Evolutionary conservation across 2,329 filamentous ascomycete genomes (phyloP).

Genomic region (Dothiorella sarmentorum): DNA sequence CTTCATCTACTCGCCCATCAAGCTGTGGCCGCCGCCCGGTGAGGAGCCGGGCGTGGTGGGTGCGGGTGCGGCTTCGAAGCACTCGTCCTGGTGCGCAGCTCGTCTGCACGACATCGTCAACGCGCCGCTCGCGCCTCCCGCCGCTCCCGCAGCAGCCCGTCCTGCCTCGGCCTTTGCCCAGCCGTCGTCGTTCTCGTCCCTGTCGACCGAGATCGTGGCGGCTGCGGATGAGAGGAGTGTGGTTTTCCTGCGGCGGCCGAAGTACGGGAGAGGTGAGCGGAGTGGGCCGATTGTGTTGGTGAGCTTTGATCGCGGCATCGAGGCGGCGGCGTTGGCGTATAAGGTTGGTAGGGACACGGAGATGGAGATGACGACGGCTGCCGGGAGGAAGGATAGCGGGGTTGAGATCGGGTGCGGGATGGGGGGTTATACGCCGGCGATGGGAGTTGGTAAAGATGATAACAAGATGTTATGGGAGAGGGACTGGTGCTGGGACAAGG

Average conservation of each 20-base stretch:
- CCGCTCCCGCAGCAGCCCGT: neutral
- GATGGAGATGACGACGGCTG: conserved; percentile 28
- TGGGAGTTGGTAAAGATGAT: neutral
- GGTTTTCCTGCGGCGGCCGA: conserved; percentile 33
- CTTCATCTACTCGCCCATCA: conserved; percentile 31
- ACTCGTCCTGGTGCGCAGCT: too few relatives aligned
- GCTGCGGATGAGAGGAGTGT: conserved; percentile 32
- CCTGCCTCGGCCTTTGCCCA: neutral
- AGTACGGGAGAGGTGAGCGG: conserved; percentile 24
- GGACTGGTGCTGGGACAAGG: neutral
- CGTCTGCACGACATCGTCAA: conserved; percentile 33
- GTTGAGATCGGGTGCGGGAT: neutral
- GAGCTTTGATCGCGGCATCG: conserved; percentile 26
- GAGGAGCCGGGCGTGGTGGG: neutral
- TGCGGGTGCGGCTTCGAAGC: neutral
- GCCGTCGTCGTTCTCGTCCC: neutral
- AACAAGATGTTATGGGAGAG: neutral
- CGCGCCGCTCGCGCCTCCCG: conserved; percentile 21
- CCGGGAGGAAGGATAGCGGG: conserved; percentile 10
- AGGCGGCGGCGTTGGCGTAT: conserved; percentile 2
- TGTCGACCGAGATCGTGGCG: conserved; percentile 26
- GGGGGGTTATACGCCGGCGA: neutral
- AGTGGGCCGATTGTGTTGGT: conserved; percentile 33
- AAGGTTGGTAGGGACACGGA: conserved; percentile 26
- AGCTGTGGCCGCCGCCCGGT: conserved; percentile 35